Percentiles rank a stretch among this genome's conserved stretches.
Conservation (phyloP, 129 eudicot genomes). For the Pittosporum tobira region DNA sequence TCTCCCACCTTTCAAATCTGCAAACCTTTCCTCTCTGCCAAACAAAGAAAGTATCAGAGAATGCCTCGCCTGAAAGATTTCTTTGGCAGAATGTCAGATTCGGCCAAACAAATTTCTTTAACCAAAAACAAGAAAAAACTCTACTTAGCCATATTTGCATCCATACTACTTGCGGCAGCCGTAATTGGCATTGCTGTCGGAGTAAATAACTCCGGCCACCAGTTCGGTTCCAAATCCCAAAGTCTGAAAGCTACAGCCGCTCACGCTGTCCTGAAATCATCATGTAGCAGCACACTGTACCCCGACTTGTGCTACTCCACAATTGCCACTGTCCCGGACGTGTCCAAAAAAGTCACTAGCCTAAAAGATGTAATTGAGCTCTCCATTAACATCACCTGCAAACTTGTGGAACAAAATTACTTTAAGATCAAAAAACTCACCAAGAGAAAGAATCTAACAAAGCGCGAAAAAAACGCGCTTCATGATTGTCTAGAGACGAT, state of each 20-base stretch:
- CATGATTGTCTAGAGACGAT: conserved; percentile 57
- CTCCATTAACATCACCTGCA: conserved; percentile 41
- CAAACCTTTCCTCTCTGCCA: too few species aligned
- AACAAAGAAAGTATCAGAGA: too few species aligned
- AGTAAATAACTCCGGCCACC: conserved; percentile 21
- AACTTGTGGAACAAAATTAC: conserved; percentile 36
- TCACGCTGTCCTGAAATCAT: conserved; percentile 42
- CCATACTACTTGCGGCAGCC: conserved; percentile 40
- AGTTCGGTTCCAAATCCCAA: too few species aligned
- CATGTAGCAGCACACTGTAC: conserved; percentile 56
- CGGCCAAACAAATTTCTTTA: conserved; percentile 14
- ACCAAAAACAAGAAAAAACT: conserved; percentile 32
- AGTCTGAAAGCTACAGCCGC: conserved; percentile 25
- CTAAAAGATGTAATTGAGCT: conserved; percentile 50
- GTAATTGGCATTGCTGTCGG: conserved; percentile 43
- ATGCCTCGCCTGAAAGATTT: conserved; percentile 19
- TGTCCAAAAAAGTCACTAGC: conserved; percentile 27
- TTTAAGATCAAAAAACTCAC: conserved; percentile 33
- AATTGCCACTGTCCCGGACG: conserved; percentile 29
- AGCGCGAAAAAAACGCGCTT: conserved; percentile 49
- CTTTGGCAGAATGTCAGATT: conserved; percentile 26
- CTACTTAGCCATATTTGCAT: conserved; percentile 21
- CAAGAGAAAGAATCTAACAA: conserved; percentile 20
- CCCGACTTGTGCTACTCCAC: conserved; percentile 68
- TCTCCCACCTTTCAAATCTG: too few species aligned